Evolutionary conservation across 768 basidiomycete species (phyloP).

Genomic region (Boletus pseudopeckii): DNA sequence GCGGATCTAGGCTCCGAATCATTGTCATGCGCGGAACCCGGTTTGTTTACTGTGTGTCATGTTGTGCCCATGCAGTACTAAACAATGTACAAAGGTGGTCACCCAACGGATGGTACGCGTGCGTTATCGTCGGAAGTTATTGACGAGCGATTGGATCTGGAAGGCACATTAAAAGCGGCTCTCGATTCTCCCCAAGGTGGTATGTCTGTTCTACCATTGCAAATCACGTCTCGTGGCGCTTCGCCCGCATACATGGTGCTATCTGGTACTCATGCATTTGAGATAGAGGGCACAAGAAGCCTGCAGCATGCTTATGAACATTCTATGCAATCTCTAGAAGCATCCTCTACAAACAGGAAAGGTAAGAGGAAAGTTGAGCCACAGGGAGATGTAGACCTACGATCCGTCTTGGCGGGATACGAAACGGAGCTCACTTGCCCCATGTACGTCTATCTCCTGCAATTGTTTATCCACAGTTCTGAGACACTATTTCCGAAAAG

Average conservation of each 20-base stretch:
- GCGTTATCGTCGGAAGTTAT: slow-evolving; percentile 1
- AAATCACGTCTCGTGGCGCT: background rate
- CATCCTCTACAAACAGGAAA: slow-evolving; percentile 33
- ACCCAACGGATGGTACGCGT: slow-evolving; percentile 1
- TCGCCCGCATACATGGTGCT: background rate
- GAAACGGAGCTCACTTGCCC: slow-evolving; percentile 69
- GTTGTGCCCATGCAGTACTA: background rate
- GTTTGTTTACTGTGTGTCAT: slow-evolving; percentile 4
- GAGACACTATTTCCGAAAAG: slow-evolving; percentile 37
- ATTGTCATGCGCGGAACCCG: background rate
- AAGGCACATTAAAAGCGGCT: background rate
- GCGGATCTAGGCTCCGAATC: background rate
- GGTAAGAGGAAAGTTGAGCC: slow-evolving; percentile 41
- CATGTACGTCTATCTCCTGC: slow-evolving; percentile 49
- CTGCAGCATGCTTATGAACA: background rate
- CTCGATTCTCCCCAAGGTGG: slow-evolving; percentile 4
- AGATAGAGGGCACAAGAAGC: background rate
- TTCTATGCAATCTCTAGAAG: slow-evolving; percentile 1
- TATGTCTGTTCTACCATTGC: slow-evolving; percentile 12
- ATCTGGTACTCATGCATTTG: slow-evolving; percentile 7
- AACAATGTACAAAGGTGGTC: slow-evolving; percentile 7
- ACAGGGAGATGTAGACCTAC: slow-evolving; percentile 22
- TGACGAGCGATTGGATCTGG: background rate
- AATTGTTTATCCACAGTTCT: background rate
- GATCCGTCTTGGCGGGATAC: slow-evolving; percentile 41